Evolutionary conservation across 495 filamentous ascomycete genomes (phyloP), one percentile per base, ranked within the genome.

Genomic region (Penicillium desertorum): DNA sequence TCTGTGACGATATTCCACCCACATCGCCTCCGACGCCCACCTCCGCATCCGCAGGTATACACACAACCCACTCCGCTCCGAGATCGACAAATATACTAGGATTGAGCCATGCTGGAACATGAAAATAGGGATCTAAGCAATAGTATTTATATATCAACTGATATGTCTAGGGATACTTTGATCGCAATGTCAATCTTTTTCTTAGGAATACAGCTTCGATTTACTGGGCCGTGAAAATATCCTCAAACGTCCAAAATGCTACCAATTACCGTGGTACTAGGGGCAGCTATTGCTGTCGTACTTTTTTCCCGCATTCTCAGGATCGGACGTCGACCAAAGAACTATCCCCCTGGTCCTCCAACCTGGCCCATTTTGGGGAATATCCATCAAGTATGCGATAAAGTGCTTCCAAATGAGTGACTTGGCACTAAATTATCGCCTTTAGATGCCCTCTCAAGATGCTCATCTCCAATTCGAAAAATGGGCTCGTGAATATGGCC

Each of bases 401-500:
- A 0, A 49, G 0, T 46, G 53, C 11, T 7, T 61, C 5, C 6
- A 34, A 5, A 22, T 54, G 12, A 36, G 55, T 2, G 61, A 56
- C n/a, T 45, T 19, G 9, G 20, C 3, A 8, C 34, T 55, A 36
- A 36, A n/a, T 6, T 17, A 16, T 7, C 11, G 12, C 4, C 20
- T 25, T 5, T 32, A 64, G 63, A 66, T 66, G 59, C 61, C 61
- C 10, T 32, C 54, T 5, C 34, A 30, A 11, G 49, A 68, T 43
- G 56, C 58, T 0, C 63, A 68, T 50, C 54, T 65, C 5, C 70
- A 86, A 62, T 84, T 87, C 53, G 73, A 82, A 41, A 79, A 83
- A 59, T 89, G 86, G 86, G 76, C 76, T 42, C 75, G 82, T 45
- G 66, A 79, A 56, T 87, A 85, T 61, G 86, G 86, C 0, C 81